Conservation (phyloP, 2,329 filamentous ascomycete genomes). For the Fusarium decemcellulare region DNA sequence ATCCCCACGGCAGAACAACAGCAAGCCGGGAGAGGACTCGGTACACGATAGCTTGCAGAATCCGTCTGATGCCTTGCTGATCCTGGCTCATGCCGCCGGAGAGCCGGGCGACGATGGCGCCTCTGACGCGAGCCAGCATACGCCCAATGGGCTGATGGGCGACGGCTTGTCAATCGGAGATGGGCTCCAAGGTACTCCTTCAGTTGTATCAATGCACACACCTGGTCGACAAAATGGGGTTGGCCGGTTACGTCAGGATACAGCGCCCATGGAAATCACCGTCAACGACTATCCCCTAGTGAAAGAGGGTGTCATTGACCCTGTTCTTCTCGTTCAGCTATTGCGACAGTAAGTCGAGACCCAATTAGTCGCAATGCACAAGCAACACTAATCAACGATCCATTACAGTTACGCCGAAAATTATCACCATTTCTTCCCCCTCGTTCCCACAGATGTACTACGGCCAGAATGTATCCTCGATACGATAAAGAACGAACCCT, state of each 20-base stretch:
- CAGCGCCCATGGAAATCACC: not conserved
- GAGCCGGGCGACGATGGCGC: not conserved
- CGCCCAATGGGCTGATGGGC: not conserved
- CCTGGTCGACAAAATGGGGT: not conserved
- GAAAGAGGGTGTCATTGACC: not conserved
- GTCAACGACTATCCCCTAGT: not conserved
- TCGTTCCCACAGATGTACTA: slow-evolving; percentile 3
- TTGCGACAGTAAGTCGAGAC: not conserved
- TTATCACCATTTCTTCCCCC: not conserved
- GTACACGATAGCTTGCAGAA: not conserved
- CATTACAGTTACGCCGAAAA: not conserved
- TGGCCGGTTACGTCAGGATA: not conserved
- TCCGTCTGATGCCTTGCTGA: not conserved
- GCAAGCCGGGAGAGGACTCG: slow-evolving; percentile 5
- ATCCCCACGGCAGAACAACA: slow-evolving; percentile 10
- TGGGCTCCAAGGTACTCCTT: not conserved
- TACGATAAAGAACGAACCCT: slow-evolving; percentile 19
- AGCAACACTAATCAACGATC: no score
- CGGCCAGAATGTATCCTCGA: slow-evolving; percentile 16
- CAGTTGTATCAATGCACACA: not conserved
- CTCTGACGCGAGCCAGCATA: not conserved
- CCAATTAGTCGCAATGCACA: no score
- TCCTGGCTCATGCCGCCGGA: not conserved
- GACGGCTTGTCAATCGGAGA: not conserved
- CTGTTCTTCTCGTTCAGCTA: not conserved